A percentile compares a stretch with the other conserved stretches of the same genome.
phyloP scores from a whole-genome alignment of 345 rosid species.

The Acer yangbiense region DNA sequence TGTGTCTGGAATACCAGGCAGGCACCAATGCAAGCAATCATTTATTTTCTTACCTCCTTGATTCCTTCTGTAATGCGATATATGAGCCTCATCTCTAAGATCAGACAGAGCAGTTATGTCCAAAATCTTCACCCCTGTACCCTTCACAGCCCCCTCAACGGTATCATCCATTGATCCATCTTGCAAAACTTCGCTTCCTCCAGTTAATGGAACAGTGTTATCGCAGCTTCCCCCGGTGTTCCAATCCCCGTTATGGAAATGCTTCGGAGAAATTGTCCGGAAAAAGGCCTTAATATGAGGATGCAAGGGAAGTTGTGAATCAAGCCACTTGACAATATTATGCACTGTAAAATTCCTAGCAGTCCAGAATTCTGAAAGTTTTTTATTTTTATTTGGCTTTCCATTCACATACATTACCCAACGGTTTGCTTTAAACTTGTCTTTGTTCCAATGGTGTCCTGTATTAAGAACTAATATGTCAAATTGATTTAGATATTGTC shows the following conservation, averaged over 20 bases:
- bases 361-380: slow-evolving; percentile 28
- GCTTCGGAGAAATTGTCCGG: slow-evolving; percentile 50
- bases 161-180: slow-evolving; percentile 27
- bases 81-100: slow-evolving; percentile 42
- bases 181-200: slow-evolving; percentile 41
- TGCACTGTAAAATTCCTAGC: slow-evolving; percentile 54
- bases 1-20: slow-evolving; percentile 55
- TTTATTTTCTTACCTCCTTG: slow-evolving; percentile 10
- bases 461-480: slow-evolving; percentile 56
- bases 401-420: slow-evolving; percentile 61
- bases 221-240: slow-evolving; percentile 52
- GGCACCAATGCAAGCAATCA: slow-evolving; percentile 36
- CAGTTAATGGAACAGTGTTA: slow-evolving; percentile 39
- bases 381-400: slow-evolving; percentile 31
- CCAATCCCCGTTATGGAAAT: slow-evolving; percentile 55
- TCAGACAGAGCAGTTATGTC: slow-evolving; percentile 31
- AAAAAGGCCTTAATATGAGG: slow-evolving; percentile 44
- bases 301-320: slow-evolving; percentile 38
- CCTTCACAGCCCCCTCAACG: slow-evolving; percentile 27
- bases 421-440: slow-evolving; percentile 40
- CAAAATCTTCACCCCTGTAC: slow-evolving; percentile 32
- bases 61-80: slow-evolving; percentile 28
- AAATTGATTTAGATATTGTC: slow-evolving; percentile 28
- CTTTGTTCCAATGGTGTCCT: slow-evolving; percentile 62
- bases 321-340: slow-evolving; percentile 51